A percentile compares a stretch with the other conserved stretches of the same genome.
Conservation (phyloP, 768 basidiomycete genomes). For the Macrocybe gigantea region DNA sequence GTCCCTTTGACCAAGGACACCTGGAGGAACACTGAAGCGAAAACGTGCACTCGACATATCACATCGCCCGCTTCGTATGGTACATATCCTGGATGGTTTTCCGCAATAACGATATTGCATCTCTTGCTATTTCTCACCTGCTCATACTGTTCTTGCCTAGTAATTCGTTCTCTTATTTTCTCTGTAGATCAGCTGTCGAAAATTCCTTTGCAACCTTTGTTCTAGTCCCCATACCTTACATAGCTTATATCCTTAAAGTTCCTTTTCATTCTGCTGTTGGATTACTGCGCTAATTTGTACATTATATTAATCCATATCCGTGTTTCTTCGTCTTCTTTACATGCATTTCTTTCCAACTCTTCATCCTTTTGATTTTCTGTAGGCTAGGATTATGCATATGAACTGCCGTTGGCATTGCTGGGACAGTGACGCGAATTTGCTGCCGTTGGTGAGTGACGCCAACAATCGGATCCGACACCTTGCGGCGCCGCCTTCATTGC, state of each 20-base stretch:
- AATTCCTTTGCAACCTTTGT: neutral
- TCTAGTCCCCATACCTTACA: slow-evolving; percentile 3
- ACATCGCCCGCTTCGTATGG: too few species aligned
- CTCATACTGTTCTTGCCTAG: too few species aligned
- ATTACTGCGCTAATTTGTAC: slow-evolving; percentile 1
- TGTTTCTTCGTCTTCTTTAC: neutral
- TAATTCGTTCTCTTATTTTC: neutral
- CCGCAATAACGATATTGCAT: too few species aligned
- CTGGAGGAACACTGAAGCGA: slow-evolving; percentile 21
- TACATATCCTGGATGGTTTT: too few species aligned
- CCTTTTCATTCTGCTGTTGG: neutral
- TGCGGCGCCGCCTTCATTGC: too few species aligned
- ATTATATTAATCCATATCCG: neutral
- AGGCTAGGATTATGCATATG: neutral
- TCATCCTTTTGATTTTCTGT: slow-evolving; percentile 2
- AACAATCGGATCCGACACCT: too few species aligned
- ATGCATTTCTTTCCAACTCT: slow-evolving; percentile 2
- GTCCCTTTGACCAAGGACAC: slow-evolving; percentile 25
- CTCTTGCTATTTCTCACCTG: too few species aligned
- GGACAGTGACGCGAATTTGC: too few species aligned
- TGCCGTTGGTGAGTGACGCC: too few species aligned
- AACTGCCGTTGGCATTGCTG: too few species aligned
- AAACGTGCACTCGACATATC: too few species aligned
- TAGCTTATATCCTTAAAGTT: slow-evolving; percentile 9
- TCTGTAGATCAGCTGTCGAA: slow-evolving; percentile 3